Base-by-base conservation (phyloP, 2,329 filamentous ascomycete species). In the Diaporthe capsici region DNA sequence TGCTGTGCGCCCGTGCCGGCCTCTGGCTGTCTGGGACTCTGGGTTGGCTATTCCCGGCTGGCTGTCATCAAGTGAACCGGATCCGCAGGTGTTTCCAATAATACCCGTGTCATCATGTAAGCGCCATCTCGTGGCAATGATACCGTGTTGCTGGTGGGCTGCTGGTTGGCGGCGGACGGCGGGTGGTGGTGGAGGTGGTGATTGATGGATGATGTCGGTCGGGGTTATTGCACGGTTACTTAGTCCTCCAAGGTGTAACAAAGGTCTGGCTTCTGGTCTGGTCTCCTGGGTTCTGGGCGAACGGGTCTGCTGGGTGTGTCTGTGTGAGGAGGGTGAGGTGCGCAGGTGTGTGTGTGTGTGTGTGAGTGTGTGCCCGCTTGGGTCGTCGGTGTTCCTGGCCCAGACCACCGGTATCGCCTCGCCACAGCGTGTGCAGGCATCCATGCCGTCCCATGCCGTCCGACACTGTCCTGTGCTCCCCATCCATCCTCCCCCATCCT, bases 61-160 rank as follows among this genome's bases (percentile, higher is more conserved):
- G 49, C 34, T 55, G 65, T 70, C 65, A 70, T 70, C 65, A 55
- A 70, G 13, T 70, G 65, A 70, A 70, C 65, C 65, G 71, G 58
- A 57, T 73, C 58, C 51, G 71, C 71, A 47, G 47, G 25, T 55
- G 58, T 31, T 65, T 55, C 49, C 71, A 61, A 65, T 53, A 39
- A 65, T 25, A 47, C 58, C 42, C 20, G 51, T n/a, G 71, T 61
- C 71, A 73, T 73, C 71, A 73, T 73, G 58, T 65, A 65, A 73
- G 71, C 71, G 71, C 71, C 71, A 73, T 73, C 60, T 70, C 65
- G 65, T 70, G 65, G 49, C 49, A 70, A 70, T 55, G 49, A 42
- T 42, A 31, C 65, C 37, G 58, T 73, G 58, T 60, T 34, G 47
- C 15, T 65, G 58, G 58, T 65, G 71, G 58, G 58, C 47, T 65